Evolutionary conservation across 169 alveolate genomes (phyloP).

Genomic region (Blepharisma undulans): DNA sequence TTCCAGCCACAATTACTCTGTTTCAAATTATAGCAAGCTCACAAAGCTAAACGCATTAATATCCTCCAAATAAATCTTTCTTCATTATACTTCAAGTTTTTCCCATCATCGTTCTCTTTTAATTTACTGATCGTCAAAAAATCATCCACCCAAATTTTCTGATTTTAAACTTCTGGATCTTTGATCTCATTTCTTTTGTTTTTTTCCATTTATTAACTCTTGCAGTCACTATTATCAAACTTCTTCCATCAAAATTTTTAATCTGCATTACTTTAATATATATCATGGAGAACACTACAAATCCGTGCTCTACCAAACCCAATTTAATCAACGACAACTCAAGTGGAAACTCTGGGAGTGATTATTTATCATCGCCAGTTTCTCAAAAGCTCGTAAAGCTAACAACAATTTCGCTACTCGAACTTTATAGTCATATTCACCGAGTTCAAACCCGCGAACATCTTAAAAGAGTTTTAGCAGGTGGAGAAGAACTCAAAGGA

Average conservation of each 20-base stretch:
- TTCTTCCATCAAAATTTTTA: neutral
- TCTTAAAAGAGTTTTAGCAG: neutral
- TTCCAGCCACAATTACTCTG: neutral
- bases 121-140: neutral
- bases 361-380: neutral
- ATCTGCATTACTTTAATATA: neutral
- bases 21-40: neutral
- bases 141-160: neutral
- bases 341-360: neutral
- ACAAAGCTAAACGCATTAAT: neutral
- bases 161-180: neutral
- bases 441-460: neutral
- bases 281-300: neutral
- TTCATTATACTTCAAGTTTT: neutral
- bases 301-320: neutral
- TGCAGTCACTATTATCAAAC: neutral
- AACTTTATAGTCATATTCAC: neutral
- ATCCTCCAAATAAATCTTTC: neutral
- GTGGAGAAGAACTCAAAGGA: neutral
- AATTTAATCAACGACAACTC: neutral
- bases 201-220: constrained; percentile 36
- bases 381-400: neutral
- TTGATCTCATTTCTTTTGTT: too few relatives aligned
- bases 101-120: neutral
- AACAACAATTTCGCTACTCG: neutral